phyloP scores from a whole-genome alignment of 345 rosid genomes.

The Toxicodendron radicans region DNA sequence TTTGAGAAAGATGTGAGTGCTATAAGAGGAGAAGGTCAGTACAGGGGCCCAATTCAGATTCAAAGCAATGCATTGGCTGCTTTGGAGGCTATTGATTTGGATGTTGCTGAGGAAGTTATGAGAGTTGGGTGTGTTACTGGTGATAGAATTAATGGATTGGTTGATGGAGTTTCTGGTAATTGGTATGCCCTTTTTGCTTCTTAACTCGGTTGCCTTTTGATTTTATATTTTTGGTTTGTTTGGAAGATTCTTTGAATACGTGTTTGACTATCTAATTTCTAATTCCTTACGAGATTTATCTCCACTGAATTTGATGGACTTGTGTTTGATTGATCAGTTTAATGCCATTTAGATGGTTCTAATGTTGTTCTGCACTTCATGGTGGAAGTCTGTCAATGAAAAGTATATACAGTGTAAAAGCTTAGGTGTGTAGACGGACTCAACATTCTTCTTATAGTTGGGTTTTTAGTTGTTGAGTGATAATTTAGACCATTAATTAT shows the following conservation, averaged over 20 bases:
- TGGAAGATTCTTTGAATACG: background rate
- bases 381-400: background rate
- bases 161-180: conserved; percentile 87
- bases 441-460: background rate
- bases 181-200: conserved; percentile 52
- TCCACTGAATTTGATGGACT: background rate
- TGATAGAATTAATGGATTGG: conserved; percentile 88
- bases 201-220: background rate
- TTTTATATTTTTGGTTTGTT: background rate
- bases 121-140: conserved; percentile 89
- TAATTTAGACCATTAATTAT: background rate
- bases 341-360: background rate
- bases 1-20: conserved; percentile 93
- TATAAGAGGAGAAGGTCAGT: conserved; percentile 92
- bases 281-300: background rate
- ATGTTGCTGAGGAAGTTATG: conserved; percentile 85
- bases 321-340: background rate
- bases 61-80: conserved; percentile 98
- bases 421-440: background rate
- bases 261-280: background rate
- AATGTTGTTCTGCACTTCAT: background rate
- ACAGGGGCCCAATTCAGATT: conserved; percentile 93
- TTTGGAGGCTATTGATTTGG: conserved; percentile 86
- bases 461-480: background rate
- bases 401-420: background rate